These are phyloP conservation scores for Raddia guianensis DNA, from an alignment of 176 grass and related monocot species.

Conservation along the genomic window DNA sequence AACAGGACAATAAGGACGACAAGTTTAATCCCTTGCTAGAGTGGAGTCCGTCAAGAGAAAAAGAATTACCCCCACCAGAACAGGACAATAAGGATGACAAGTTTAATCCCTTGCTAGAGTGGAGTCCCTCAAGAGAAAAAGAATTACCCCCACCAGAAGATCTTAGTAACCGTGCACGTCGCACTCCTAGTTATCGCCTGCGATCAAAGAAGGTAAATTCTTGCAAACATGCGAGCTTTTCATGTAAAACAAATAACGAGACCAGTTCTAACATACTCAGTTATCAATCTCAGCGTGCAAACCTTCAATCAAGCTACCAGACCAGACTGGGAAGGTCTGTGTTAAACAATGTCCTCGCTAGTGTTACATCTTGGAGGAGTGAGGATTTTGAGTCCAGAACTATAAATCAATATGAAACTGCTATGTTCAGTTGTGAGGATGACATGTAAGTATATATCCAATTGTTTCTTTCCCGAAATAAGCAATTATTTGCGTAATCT, in stretches of 20 bases:
- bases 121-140: constrained; percentile 32
- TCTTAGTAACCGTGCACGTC: background rate
- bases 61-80: too few species aligned
- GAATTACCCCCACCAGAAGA: constrained; percentile 38
- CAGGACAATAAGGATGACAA: constrained; percentile 16
- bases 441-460: constrained; percentile 39
- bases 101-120: constrained; percentile 37
- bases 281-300: constrained; percentile 38
- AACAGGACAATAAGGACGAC: too few species aligned
- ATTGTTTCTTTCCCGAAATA: too few species aligned
- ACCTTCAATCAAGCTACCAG: constrained; percentile 37
- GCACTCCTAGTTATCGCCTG: constrained; percentile 41
- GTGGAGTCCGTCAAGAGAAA: too few species aligned
- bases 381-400: constrained; percentile 35
- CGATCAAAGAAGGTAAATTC: constrained; percentile 51
- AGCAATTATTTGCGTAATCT: too few species aligned
- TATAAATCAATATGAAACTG: constrained; percentile 45
- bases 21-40: too few species aligned
- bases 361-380: background rate
- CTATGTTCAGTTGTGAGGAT: constrained; percentile 41
- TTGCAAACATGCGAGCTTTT: constrained; percentile 16
- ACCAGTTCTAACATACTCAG: constrained; percentile 22
- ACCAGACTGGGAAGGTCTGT: constrained; percentile 43
- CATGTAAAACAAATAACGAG: background rate
- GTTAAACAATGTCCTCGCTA: constrained; percentile 29